These are phyloP conservation scores for Carex kokanica DNA, from an alignment of 176 grass and related monocot species.

Conservation along the genomic window DNA sequence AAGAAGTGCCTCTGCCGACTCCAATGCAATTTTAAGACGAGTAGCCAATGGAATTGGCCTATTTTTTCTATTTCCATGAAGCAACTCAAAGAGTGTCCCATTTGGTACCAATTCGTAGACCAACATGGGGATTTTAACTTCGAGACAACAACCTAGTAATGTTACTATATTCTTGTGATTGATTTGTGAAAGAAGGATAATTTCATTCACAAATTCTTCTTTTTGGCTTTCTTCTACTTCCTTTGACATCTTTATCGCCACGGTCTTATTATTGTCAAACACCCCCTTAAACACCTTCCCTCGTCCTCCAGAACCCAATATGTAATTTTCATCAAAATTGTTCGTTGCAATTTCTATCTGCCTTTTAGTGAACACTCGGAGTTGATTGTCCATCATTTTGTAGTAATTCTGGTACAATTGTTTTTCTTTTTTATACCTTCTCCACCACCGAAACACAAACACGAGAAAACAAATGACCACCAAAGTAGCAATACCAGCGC, in stretches of 20 bases:
- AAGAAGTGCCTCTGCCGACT: constrained; percentile 26
- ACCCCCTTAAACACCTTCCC: too few relatives aligned
- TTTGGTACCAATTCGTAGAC: constrained; percentile 34
- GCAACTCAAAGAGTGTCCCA: constrained; percentile 26
- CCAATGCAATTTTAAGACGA: constrained; percentile 22
- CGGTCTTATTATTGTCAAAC: too few relatives aligned
- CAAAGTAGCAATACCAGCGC: not conserved
- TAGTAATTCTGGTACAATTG: not conserved
- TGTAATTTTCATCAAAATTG: too few relatives aligned
- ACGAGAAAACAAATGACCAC: not conserved
- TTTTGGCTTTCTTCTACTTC: not conserved
- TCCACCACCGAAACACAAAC: not conserved
- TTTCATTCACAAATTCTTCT: constrained; percentile 39
- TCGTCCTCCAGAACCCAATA: too few relatives aligned
- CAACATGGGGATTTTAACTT: constrained; percentile 37
- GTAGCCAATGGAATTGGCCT: not conserved
- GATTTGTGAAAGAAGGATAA: constrained; percentile 39
- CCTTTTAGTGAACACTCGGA: too few relatives aligned
- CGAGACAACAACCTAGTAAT: constrained; percentile 39
- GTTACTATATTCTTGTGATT: constrained; percentile 37
- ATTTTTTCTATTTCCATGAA: constrained; percentile 10
- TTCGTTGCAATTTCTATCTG: too few relatives aligned
- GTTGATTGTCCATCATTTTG: too few relatives aligned
- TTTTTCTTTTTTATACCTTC: constrained; percentile 1
- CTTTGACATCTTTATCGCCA: too few relatives aligned